Evolutionary conservation across 305 asterid genomes (phyloP), one percentile per base, ranked within the genome.

Genomic region (Fraxinus velutina): DNA sequence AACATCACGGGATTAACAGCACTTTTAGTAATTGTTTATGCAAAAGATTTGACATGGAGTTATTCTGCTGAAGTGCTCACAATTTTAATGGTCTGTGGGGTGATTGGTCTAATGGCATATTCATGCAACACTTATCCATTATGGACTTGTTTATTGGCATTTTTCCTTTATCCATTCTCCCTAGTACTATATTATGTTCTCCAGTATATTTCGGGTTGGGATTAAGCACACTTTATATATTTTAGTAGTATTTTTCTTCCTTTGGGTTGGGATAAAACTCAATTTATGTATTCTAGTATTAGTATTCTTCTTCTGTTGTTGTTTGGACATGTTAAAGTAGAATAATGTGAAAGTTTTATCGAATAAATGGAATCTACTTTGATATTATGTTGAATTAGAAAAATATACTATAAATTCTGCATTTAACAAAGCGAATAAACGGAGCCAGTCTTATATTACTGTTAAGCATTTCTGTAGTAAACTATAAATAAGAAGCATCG

Each of bases 11-110:
- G 92, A 76, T 77, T 89, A 80, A 30, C 89, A 29, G 77, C 86
- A 7, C 83, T 86, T 36, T 60, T 89, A 37, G 80, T 78, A 8
- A 77, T 87, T 37, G 85, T 89, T 6, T 85, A 79, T 19, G 62
- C 76, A n/a, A 87, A 86, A 77, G 92, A 80, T 27, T 80, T 89
- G 80, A 44, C 73, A 21, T 89, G 90, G 90, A 77, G 84, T 84
- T 89, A 87, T 60, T 87, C 92, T 32, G 89, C 87, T 3, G 88
- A 87, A 79, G 88, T 89, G 73, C 57, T 87, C 39, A 85, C 85
- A 80, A 39, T 87, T 78, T 66, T 83, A 57, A 78, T 85, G 84
- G 87, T 87, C 1, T 87, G 90, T 78, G 83, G 75, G 68, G 75
- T 86, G 55, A 78, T 81, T 30, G 89, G 89, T 73, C n/a, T 82